Percentiles rank a stretch among this genome's conserved stretches.
Conservation (phyloP, 345 rosid genomes). For the Trapa bicornis region DNA sequence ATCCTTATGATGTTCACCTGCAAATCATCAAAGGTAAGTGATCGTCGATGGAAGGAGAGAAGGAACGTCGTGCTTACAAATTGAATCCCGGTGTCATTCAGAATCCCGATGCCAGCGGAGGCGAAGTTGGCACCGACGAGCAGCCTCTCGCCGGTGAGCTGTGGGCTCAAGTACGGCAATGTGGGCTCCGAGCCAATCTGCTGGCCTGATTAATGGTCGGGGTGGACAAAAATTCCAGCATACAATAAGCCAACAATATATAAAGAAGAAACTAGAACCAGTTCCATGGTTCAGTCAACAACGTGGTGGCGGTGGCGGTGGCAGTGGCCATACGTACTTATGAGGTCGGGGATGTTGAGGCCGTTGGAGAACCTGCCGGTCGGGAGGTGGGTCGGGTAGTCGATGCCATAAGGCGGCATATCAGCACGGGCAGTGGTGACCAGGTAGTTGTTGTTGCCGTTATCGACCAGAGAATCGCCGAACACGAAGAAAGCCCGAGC, state of each 20-base stretch:
- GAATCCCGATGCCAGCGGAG: constrained; percentile 16
- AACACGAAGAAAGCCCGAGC: constrained; percentile 15
- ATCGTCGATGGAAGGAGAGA: not conserved
- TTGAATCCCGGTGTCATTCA: constrained; percentile 15
- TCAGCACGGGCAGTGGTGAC: constrained; percentile 40
- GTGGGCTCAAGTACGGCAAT: constrained; percentile 14
- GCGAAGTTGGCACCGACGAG: constrained; percentile 18
- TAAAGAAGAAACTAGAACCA: not conserved
- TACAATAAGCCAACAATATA: not conserved
- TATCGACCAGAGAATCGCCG: constrained; percentile 39
- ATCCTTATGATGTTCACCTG: constrained; percentile 62
- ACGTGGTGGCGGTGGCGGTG: too few species aligned
- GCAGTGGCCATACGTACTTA: constrained; percentile 12
- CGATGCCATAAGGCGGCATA: constrained; percentile 31
- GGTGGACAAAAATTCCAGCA: not conserved
- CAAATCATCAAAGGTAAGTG: not conserved
- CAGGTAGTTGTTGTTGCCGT: constrained; percentile 39
- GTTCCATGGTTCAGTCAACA: too few species aligned
- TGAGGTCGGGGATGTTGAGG: constrained; percentile 33
- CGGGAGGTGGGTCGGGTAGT: constrained; percentile 13
- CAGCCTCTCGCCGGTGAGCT: constrained; percentile 10
- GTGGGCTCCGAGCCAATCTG: constrained; percentile 11
- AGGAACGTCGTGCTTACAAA: constrained; percentile 8
- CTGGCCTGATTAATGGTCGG: constrained; percentile 5
- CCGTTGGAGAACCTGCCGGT: constrained; percentile 29